These are phyloP conservation scores for Kodamaea laetipori DNA, from an alignment of 805 yeast genomes.

Conservation along the genomic window DNA sequence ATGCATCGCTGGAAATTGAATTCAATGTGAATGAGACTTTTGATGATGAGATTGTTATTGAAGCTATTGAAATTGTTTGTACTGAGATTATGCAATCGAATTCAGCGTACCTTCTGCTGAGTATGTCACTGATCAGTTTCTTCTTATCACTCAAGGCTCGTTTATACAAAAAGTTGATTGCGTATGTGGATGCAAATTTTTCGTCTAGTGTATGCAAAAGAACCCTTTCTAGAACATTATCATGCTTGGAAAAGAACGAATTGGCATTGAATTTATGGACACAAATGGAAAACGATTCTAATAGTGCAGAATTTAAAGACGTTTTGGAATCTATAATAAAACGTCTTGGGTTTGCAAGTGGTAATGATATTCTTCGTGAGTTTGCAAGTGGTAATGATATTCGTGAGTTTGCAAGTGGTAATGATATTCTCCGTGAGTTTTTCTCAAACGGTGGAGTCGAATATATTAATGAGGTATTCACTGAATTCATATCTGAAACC, in stretches of 20 bases:
- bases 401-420: conserved; percentile 4
- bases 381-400: conserved; percentile 25
- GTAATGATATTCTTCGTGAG: conserved; percentile 25
- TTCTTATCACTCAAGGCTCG: conserved; percentile 4
- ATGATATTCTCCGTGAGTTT: conserved; percentile 28
- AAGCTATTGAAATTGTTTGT: conserved; percentile 51
- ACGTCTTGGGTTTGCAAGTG: conserved; percentile 1
- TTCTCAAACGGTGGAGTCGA: conserved; percentile 27
- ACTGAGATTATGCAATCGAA: conserved; percentile 46
- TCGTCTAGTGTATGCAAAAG: conserved; percentile 31
- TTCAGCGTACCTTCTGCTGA: conserved; percentile 8
- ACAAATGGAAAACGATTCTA: conserved; percentile 9
- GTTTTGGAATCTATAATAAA: not conserved
- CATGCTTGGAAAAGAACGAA: conserved; percentile 25
- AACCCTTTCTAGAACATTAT: conserved; percentile 38
- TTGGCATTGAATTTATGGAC: conserved; percentile 51
- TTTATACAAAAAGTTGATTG: conserved; percentile 33
- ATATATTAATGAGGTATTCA: conserved; percentile 30
- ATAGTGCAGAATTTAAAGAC: not conserved
- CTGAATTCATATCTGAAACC: conserved; percentile 25
- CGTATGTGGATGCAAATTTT: conserved; percentile 45
- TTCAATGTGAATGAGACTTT: conserved; percentile 30
- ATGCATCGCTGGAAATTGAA: conserved; percentile 45
- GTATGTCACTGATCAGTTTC: conserved; percentile 6
- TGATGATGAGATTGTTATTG: conserved; percentile 19